Evolutionary conservation across 208 protist genomes (phyloP), one percentile per base, ranked within the genome.

Genomic region (Leishmania tropica): DNA sequence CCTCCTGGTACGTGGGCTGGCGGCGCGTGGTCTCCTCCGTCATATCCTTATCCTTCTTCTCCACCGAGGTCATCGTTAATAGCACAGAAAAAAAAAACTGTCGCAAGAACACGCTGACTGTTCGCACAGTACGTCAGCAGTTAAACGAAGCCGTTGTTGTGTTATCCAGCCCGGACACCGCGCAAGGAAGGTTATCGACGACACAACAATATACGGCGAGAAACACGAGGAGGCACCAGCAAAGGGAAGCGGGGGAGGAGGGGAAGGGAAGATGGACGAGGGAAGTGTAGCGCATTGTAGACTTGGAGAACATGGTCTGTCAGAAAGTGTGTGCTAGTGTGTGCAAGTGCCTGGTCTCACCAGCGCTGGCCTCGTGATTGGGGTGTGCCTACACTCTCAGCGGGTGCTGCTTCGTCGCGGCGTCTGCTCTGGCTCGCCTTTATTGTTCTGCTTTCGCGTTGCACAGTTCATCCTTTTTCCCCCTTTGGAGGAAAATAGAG

Each of bases 1-100:
- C 86, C 48, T 88, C 86, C 28, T 86, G 76, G 81, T 80, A 97
- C 68, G 86, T 90, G 21, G 94, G 89, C 65, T 89, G 81, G 60
- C 90, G 85, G 81, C 83, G 86, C 53, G 70, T 31, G 21, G 75
- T 31, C 85, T 93, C 90, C 78, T 90, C 85, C 56, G 81, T 78
- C 40, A 76, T 60, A 48, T 87, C 85, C 45, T 78, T 80, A 48
- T 56, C 64, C 65, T 73, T 76, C 65, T 67, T 76, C 31, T 79
- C 83, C 19, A 80, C 54, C 76, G 67, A 42, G n/a, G 78, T 54
- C 83, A 86, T 86, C 28, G n/a, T 67, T 17, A n/a, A 15, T 58
- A 45, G 47, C 54, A 70, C 4, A 64, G 28, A 28, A 70, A 24
- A 24, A 62, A 60, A 76, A 64, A 80, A 3, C 6, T 74, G 31